Conservation (phyloP, 441 rosid species). For the Euphorbia schlechtendalii region DNA sequence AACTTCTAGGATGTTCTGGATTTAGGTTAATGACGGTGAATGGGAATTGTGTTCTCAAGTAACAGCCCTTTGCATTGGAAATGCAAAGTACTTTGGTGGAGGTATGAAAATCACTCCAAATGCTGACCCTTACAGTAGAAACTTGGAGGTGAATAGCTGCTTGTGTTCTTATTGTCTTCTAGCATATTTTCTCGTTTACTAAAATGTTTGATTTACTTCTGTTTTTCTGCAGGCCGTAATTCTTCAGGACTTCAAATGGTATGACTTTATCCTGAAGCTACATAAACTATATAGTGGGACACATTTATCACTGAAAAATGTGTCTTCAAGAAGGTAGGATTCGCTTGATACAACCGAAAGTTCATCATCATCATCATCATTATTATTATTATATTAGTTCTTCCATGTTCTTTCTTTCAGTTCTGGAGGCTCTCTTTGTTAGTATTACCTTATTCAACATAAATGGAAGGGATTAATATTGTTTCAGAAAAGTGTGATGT, state of each 20-base stretch:
- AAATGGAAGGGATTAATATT: too few species aligned
- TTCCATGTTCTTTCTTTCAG: not conserved
- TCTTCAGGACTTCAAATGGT: constrained; percentile 94
- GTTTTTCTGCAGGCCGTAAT: constrained; percentile 60
- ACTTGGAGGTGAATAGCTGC: constrained; percentile 55
- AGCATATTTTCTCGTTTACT: not conserved
- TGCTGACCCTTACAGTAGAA: constrained; percentile 71
- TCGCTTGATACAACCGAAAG: not conserved
- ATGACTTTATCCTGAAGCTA: constrained; percentile 70
- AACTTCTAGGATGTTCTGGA: constrained; percentile 16
- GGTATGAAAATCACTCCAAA: constrained; percentile 97
- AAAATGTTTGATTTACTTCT: not conserved
- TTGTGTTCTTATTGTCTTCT: not conserved
- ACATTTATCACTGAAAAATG: constrained; percentile 65
- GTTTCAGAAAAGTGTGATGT: too few species aligned
- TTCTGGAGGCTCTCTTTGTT: not conserved
- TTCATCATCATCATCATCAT: constrained; percentile 2
- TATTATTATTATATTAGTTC: too few species aligned
- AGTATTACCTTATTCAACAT: too few species aligned
- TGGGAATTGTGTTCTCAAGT: constrained; percentile 76
- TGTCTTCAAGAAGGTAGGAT: constrained; percentile 61
- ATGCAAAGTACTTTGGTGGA: constrained; percentile 93
- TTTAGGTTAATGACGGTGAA: constrained; percentile 69
- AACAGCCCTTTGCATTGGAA: constrained; percentile 87
- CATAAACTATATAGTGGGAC: constrained; percentile 77